Evolutionary conservation across 148 eudicot species (phyloP).

Genomic region (Rhododendron kiyosumense): DNA sequence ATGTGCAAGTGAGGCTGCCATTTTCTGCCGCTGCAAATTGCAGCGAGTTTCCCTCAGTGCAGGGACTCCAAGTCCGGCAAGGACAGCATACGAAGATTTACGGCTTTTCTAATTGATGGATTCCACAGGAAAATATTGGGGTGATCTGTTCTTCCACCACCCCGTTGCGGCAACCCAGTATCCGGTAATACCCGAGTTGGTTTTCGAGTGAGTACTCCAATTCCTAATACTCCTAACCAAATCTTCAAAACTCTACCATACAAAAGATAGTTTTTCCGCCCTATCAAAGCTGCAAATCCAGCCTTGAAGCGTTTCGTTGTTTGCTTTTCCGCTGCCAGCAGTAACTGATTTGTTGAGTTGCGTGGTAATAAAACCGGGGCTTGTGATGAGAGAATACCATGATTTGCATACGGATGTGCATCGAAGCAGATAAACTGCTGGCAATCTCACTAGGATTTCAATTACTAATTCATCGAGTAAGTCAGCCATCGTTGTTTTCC

Average conservation of each 20-base stretch:
- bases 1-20: too few species aligned
- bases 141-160: slow-evolving; percentile 13
- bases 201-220: slow-evolving; percentile 21
- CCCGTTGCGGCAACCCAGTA: slow-evolving; percentile 29
- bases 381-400: slow-evolving; percentile 7
- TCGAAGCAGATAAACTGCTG: neutral
- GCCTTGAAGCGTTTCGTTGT: neutral
- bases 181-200: slow-evolving; percentile 18
- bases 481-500: neutral
- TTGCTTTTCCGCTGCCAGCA: neutral
- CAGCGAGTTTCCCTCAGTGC: too few species aligned
- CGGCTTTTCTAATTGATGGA: slow-evolving; percentile 17
- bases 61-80: too few species aligned
- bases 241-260: neutral
- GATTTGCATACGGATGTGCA: slow-evolving; percentile 6
- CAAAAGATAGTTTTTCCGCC: slow-evolving; percentile 10
- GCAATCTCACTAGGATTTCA: slow-evolving; percentile 4
- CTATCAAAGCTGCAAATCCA: slow-evolving; percentile 6
- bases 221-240: neutral
- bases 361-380: neutral
- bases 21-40: too few species aligned
- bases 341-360: neutral
- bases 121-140: slow-evolving; percentile 20
- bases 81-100: neutral
- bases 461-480: neutral